Evolutionary conservation across 768 basidiomycete species (phyloP).

Genomic region (Obba rivulosa): DNA sequence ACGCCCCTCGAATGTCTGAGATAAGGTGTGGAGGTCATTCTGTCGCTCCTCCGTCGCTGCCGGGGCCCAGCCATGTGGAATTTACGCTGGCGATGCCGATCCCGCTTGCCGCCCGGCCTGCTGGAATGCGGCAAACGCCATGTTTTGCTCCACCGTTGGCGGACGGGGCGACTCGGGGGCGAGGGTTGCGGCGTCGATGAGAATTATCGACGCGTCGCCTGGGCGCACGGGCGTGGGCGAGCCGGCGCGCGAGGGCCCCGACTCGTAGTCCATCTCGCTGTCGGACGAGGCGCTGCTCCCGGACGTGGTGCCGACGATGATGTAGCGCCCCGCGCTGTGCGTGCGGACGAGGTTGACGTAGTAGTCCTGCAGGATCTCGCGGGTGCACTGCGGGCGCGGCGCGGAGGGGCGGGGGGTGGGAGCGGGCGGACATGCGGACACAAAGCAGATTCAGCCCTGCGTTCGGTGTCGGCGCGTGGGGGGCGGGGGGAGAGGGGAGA

Average conservation of each 20-base stretch:
- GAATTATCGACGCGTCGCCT: conserved; percentile 30
- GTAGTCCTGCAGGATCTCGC: conserved; percentile 87
- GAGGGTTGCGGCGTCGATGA: conserved; percentile 32
- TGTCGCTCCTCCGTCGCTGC: too few species aligned
- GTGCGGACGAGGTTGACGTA: conserved; percentile 91
- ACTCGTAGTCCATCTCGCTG: conserved; percentile 47
- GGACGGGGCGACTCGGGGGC: conserved; percentile 43
- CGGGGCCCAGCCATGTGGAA: conserved; percentile 7
- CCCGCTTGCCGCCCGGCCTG: conserved; percentile 8
- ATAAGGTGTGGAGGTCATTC: too few species aligned
- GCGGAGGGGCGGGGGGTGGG: conserved; percentile 20
- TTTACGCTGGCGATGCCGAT: background rate
- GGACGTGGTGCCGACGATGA: conserved; percentile 40
- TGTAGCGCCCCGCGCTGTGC: conserved; percentile 58
- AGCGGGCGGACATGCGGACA: conserved; percentile 16
- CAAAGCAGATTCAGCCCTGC: conserved; percentile 17
- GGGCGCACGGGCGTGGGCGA: conserved; percentile 37
- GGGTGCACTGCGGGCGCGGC: conserved; percentile 63
- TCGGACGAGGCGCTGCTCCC: conserved; percentile 30
- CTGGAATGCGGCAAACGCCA: conserved; percentile 68
- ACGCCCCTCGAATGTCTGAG: too few species aligned
- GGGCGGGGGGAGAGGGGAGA: background rate
- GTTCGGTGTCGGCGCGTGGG: background rate
- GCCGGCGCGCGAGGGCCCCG: conserved; percentile 44
- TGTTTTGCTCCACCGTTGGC: conserved; percentile 77